Base-by-base conservation (phyloP, 2,329 filamentous ascomycete genomes). In the Diaporthe humulicola region DNA sequence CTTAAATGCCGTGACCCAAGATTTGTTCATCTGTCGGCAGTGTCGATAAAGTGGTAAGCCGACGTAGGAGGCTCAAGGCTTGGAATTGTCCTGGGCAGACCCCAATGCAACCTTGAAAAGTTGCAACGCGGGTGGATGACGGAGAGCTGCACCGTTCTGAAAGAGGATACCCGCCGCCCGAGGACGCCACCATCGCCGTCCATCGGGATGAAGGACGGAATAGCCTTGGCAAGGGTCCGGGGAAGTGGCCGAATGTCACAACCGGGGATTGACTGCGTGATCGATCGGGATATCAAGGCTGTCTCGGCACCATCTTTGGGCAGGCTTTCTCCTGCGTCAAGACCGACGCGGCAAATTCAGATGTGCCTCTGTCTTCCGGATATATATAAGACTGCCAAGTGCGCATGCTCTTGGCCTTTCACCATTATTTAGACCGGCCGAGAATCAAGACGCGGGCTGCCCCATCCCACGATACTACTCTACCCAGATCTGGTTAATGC, bases 51-150 rank as follows among this genome's bases (percentile, higher is more conserved):
- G 15, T 7, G 28, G 19, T 33, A 48, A 48, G 40, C 60, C n/a
- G n/a, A 66, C 42, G 60, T 66, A 42, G 60, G 60, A 33, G 60
- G 60, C 60, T 50, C 28, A n/a, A 50, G 25, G 19, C 60, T 50
- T 66, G 60, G 60, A n/a, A 45, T 3, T 25, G 10, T 48, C 2
- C 60, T 66, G 42, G 60, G 40, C 60, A 66, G 28, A n/a, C 25
- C 40, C 42, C 60, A 25, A 33, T 66, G n/a, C 40, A n/a, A 48
- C 19, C 28, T 48, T 17, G 19, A 6, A 33, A 10, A 36, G 40
- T 19, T 3, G 36, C 57, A 40, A 22, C 33, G 22, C 33, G 14
- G 10, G 5, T 40, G 36, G 36, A 40, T 60, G 10, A 14, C 36
- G 36, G 42, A 64, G 25, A 9, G 8, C 4, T 12, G 30, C 36